Percentiles rank a stretch among this genome's conserved stretches.
Conservation (phyloP, 2,329 filamentous ascomycete genomes). For the Aspergillus aculeatus region DNA sequence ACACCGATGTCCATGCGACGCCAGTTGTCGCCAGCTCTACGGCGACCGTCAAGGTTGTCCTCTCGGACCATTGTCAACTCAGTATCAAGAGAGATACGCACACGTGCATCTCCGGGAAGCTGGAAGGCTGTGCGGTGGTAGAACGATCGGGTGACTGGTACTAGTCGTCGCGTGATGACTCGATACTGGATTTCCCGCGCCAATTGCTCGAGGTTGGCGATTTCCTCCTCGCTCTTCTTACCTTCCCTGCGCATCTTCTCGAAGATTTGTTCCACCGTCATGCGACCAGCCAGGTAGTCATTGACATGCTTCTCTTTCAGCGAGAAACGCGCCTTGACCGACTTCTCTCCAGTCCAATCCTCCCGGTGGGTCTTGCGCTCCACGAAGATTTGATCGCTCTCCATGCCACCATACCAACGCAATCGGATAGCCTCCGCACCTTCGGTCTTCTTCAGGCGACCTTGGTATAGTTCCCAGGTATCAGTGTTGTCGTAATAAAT, state of each 20-base stretch:
- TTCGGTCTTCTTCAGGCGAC: slow-evolving; percentile 94
- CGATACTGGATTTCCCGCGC: slow-evolving; percentile 93
- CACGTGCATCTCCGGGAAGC: slow-evolving; percentile 89
- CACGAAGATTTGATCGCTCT: slow-evolving; percentile 90
- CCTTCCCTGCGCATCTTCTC: slow-evolving; percentile 94
- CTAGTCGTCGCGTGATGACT: slow-evolving; percentile 79
- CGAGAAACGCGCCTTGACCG: slow-evolving; percentile 92
- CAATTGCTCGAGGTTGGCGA: slow-evolving; percentile 82
- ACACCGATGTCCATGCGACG: slow-evolving; percentile 95
- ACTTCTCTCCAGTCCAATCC: slow-evolving; percentile 99
- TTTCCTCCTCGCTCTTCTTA: slow-evolving; percentile 89
- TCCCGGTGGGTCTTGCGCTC: slow-evolving; percentile 98
- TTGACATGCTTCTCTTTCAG: slow-evolving; percentile 98
- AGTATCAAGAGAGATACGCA: slow-evolving; percentile 94
- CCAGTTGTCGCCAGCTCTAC: slow-evolving; percentile 84
- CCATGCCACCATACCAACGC: slow-evolving; percentile 97
- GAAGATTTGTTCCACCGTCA: slow-evolving; percentile 85
- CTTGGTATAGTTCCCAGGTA: slow-evolving; percentile 90
- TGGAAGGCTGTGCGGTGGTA: slow-evolving; percentile 99
- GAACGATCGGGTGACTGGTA: slow-evolving; percentile 89
- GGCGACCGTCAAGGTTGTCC: slow-evolving; percentile 83
- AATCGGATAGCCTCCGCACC: slow-evolving; percentile 95
- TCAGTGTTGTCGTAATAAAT: slow-evolving; percentile 98
- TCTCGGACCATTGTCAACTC: slow-evolving; percentile 94
- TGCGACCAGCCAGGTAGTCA: slow-evolving; percentile 76